Percentiles rank a stretch among this genome's conserved stretches.
phyloP scores from a whole-genome alignment of 192 early-diverging fungal species.

The Paraglomus occultum region DNA sequence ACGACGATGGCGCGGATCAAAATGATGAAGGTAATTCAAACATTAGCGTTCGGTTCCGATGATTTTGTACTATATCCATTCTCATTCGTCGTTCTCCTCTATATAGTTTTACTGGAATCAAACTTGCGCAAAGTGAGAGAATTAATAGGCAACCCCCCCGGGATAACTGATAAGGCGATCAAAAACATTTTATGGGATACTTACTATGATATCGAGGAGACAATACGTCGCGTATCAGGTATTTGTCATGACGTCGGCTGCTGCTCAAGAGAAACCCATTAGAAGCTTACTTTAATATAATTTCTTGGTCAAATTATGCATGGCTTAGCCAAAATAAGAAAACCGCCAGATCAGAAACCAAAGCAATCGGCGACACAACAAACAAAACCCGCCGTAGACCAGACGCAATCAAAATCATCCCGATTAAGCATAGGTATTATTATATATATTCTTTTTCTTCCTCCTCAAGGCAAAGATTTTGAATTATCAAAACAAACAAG shows the following conservation, averaged over 20 bases:
- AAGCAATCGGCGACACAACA: neutral
- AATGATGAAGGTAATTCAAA: neutral
- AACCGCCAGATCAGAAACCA: neutral
- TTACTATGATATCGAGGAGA: constrained; percentile 67
- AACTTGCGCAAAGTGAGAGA: constrained; percentile 57
- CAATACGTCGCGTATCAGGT: constrained; percentile 70
- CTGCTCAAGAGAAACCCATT: neutral
- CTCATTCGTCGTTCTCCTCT: neutral
- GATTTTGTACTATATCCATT: neutral
- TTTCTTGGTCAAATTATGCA: constrained; percentile 1
- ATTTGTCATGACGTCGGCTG: constrained; percentile 19
- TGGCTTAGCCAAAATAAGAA: neutral
- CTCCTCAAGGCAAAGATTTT: too few relatives aligned
- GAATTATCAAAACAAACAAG: too few relatives aligned
- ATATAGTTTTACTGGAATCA: constrained; percentile 46
- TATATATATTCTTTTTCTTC: too few relatives aligned
- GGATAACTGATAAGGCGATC: constrained; percentile 63
- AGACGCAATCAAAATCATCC: constrained; percentile 1
- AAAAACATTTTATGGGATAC: constrained; percentile 69
- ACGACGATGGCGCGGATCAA: neutral
- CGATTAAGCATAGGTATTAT: too few relatives aligned
- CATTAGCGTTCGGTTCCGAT: neutral
- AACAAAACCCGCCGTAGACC: neutral
- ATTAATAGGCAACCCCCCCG: constrained; percentile 55
- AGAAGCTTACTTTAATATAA: constrained; percentile 4